These are phyloP conservation scores for Oryza meyeriana DNA, from an alignment of 176 grass and related monocot genomes.

Conservation along the genomic window DNA sequence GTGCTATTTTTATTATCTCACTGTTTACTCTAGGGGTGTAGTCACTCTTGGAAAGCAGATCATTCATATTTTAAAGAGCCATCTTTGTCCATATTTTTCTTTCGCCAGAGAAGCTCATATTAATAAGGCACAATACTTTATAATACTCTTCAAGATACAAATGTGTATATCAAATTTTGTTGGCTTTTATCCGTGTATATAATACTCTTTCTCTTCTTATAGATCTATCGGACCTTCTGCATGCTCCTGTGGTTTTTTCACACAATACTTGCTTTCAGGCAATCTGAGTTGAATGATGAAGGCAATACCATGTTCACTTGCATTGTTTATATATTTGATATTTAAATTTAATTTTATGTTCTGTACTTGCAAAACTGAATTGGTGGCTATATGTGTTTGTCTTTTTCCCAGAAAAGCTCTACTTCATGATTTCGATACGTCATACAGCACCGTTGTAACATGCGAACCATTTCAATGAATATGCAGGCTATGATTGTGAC, in stretches of 20 bases:
- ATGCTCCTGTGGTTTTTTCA: conserved; percentile 67
- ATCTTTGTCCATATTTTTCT: neutral
- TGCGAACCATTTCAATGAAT: conserved; percentile 98
- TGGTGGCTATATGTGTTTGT: conserved; percentile 14
- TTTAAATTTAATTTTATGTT: neutral
- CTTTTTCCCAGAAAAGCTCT: conserved; percentile 65
- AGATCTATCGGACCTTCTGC: conserved; percentile 70
- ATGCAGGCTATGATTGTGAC: conserved; percentile 89
- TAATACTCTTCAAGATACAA: conserved; percentile 4
- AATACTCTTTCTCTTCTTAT: conserved; percentile 16
- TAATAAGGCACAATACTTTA: conserved; percentile 1
- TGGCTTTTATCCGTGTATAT: neutral
- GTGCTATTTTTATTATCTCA: neutral
- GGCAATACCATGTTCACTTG: conserved; percentile 36
- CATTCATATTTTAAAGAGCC: neutral
- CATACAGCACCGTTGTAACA: conserved; percentile 92
- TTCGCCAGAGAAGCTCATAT: neutral
- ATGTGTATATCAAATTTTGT: neutral
- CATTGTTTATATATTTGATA: neutral
- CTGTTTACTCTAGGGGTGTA: neutral
- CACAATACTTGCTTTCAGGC: conserved; percentile 98
- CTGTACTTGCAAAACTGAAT: conserved; percentile 5
- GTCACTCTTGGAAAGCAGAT: neutral
- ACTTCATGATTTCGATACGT: conserved; percentile 99
- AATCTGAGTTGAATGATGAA: conserved; percentile 96